Evolutionary conservation across 805 yeast species (phyloP), one percentile per base, ranked within the genome.

Genomic region (Starmera caribaea): DNA sequence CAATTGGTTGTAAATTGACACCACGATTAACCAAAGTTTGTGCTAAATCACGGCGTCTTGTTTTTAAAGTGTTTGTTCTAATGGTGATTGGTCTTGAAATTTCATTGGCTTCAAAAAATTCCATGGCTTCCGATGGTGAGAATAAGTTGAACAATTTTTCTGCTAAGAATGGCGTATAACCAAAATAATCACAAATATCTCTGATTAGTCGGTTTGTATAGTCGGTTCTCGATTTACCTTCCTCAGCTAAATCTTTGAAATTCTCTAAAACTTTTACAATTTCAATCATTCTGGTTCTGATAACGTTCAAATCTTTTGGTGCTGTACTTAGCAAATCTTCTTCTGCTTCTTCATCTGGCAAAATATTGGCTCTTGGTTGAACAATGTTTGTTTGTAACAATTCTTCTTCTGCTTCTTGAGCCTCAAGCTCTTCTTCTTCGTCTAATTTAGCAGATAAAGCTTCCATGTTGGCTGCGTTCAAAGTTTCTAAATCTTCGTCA

Each of bases 101-200:
- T 66, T 92, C 99, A 64, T 92, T 92, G 30, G 98, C 97, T 68
- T 92, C 99, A 53, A 92, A 92, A 57, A 92, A 92, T 63, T 92
- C 99, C 73, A 92, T 75, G 12, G 98, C 97, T 68, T 92, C 99
- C 10, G 92, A 73, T 32, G 97, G 97, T 15, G 94, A 76, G 59
- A 92, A 92, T 45, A 92, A 69, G 52, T 89, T 78, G 69, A 89
- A 92, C 42, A 90, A 71, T 63, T 92, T 90, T 58, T 89, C 96
- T 30, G 98, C 98, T 54, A 92, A 73, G 59, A 82, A 87, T 50
- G 80, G 84, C 12, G 89, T 74, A 65, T 92, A 92, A 13, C 98
- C 97, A 58, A 90, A 92, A 66, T 92, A 92, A 54, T 80, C 84
- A 58, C 94, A 81, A 32, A 92, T 86, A 63, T 92, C 99, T 45